Conservation (phyloP, 2,329 filamentous ascomycete genomes). For the Fusarium nurragi region DNA sequence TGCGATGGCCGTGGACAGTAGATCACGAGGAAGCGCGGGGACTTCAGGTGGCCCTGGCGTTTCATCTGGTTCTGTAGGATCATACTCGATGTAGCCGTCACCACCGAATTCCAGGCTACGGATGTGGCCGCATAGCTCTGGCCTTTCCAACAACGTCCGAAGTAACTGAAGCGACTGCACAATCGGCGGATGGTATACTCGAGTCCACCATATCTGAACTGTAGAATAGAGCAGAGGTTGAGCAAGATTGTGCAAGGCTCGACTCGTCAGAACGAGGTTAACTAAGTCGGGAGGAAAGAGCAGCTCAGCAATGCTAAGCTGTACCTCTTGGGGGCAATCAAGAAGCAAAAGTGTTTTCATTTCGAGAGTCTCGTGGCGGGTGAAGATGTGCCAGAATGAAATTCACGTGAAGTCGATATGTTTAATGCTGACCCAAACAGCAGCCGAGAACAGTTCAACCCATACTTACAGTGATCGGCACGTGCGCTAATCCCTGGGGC, state of each 20-base stretch:
- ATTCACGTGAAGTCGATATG: neutral
- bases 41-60: neutral
- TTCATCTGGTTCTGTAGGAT: neutral
- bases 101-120: neutral
- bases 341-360: neutral
- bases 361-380: neutral
- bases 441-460: neutral
- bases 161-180: neutral
- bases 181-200: neutral
- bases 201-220: neutral
- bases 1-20: neutral
- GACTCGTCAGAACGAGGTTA: neutral
- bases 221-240: neutral
- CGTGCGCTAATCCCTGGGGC: too few species aligned
- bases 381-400: neutral
- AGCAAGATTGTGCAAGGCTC: neutral
- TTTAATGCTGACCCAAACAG: too few species aligned
- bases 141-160: neutral
- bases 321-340: neutral
- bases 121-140: neutral
- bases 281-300: fast-evolving
- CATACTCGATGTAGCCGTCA: neutral
- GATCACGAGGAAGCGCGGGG: neutral
- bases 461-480: neutral
- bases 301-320: neutral